These are phyloP conservation scores for Poa pratensis DNA, from an alignment of 176 grass and related monocot genomes.

Conservation along the genomic window DNA sequence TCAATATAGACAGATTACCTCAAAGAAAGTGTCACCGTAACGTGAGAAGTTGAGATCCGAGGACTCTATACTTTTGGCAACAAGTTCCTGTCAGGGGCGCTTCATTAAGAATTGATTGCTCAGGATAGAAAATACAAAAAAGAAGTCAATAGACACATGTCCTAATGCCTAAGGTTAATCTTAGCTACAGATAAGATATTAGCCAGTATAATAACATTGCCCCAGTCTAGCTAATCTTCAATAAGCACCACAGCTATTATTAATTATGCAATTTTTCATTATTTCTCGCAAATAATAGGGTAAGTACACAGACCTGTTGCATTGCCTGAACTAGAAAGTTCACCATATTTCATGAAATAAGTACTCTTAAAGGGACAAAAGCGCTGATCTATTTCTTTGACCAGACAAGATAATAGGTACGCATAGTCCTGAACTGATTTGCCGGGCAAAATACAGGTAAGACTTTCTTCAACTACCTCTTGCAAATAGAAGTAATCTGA, in stretches of 20 bases:
- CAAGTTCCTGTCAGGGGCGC: conserved; percentile 69
- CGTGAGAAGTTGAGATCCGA: conserved; percentile 98
- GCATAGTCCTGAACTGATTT: background rate
- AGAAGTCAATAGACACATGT: background rate
- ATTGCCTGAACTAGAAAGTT: background rate
- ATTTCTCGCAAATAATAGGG: background rate
- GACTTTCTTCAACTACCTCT: conserved; percentile 15
- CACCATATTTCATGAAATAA: background rate
- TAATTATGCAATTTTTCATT: background rate
- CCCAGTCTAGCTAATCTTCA: background rate
- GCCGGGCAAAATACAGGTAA: background rate
- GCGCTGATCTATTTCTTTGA: background rate
- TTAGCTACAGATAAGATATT: conserved; percentile 16
- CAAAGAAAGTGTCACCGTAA: conserved; percentile 98
- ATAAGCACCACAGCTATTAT: background rate
- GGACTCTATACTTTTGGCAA: conserved; percentile 92
- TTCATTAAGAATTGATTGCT: conserved; percentile 20
- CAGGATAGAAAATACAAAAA: background rate
- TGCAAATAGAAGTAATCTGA: conserved; percentile 4
- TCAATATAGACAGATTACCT: conserved; percentile 48
- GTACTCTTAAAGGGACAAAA: background rate
- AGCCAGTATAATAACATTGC: background rate
- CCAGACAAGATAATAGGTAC: background rate
- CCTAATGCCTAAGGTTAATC: background rate
- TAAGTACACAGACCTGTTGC: background rate